Base-by-base conservation (phyloP, 2,329 filamentous ascomycete species). In the Claviceps monticola region DNA sequence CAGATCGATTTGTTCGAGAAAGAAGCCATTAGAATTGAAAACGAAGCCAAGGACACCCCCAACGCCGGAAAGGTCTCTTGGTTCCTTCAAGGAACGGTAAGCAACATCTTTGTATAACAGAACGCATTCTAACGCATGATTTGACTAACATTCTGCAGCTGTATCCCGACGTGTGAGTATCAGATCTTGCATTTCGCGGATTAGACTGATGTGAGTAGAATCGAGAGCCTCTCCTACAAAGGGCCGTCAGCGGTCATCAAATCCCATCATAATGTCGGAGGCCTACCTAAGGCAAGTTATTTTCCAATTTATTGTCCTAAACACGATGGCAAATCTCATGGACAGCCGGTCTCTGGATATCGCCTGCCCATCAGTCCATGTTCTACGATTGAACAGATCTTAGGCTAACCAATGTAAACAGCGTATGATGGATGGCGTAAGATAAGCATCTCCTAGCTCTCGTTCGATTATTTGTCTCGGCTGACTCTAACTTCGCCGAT, bases 11-110 rank as follows among this genome's bases (percentile, higher is more conserved):
- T 95, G 29, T 96, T 95, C 68, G 84, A 95, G 66, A 74, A 82
- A 54, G 83, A 89, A 64, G 89, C 86, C 5, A 36, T 45, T 1
- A 65, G 67, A 59, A 90, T 94, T 47, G 86, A 88, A 56, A 78
- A 78, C 51, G 80, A 75, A 29, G 86, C 86, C 0, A 78, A 81
- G 56, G 74, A 83, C 62, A 83, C 83, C 0, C 67, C 74, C 1
- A 74, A 76, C 51, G 82, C 81, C n/a, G 87, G 86, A 37, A 82
- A 84, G 60, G 84, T 96, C 41, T 80, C 88, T 60, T 96, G 80
- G 76, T 86, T 96, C 62, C 74, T 96, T 9, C 90, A 96, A 69
- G 88, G 89, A 17, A 93, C 87, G 8, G 74, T 93, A 23, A 91
- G 88, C 67, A 3, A 2, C 9, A 19, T 13, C 39, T 14, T 21